Evolutionary conservation across 106 monocot genomes (phyloP), one percentile per base, ranked within the genome.

Genomic region (Dendrobium chrysotoxum): DNA sequence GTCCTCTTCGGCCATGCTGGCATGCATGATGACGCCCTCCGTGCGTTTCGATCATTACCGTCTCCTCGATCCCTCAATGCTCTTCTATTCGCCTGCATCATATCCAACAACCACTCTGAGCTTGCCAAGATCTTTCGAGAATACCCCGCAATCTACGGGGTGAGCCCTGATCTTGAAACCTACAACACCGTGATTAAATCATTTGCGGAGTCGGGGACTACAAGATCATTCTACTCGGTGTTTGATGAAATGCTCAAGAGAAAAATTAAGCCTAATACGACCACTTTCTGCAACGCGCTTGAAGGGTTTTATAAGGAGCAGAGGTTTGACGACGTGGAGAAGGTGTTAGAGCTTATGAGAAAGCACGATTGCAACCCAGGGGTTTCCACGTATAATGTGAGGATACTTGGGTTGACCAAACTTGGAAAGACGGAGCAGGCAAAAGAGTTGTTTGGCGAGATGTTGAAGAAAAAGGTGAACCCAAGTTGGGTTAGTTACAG

Each of bases 121-220:
- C 84, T 84, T 41, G 66, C 77, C 31, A 54, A 83, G 20, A 39
- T 89, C 78, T 92, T 90, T 85, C 83, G 75, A 6, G 89, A 89
- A 0, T 82, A 90, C 75, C 82, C 92, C 8, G 4, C 70, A 0
- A 61, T 83, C 15, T 66, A 90, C 73, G 41, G 79, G 11, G 50
- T 97, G 41, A 20, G 55, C 18, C 92, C 94, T 18, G 78, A 98
- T 72, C 53, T 91, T 6, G 83, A 85, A 6, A 91, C 94, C 7
- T 98, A 84, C 84, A 94, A 94, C 84, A 86, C 89, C 44, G 79
- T 98, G 5, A 78, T 94, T 79, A 92, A 92, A 80, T 81, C 92
- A n/a, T 91, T 92, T 55, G 82, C 84, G 23, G 89, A 89, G 54
- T 90, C 90, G 0, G 92, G 91, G 15, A 84, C 89, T 6, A 79